phyloP scores from a whole-genome alignment of 768 basidiomycete genomes.

The Tubosaeta sp. region DNA sequence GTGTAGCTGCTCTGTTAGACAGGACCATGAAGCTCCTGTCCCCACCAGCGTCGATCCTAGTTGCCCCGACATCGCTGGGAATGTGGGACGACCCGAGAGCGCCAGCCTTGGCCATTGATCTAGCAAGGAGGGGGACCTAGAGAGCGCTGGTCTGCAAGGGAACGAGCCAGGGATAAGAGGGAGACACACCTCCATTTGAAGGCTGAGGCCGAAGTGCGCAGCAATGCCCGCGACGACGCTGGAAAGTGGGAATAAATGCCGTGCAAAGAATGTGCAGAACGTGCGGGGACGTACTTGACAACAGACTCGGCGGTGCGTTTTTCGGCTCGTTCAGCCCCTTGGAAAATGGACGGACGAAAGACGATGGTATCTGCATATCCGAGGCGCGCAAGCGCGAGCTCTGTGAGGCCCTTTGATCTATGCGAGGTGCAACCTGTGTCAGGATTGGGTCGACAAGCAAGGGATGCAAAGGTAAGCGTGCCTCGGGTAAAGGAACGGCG shows the following conservation, averaged over 20 bases:
- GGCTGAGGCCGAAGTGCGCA: constrained; percentile 34
- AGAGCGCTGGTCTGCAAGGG: not conserved
- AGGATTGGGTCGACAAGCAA: not conserved
- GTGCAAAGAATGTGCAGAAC: not conserved
- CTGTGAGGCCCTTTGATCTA: constrained; percentile 76
- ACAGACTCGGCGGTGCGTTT: constrained; percentile 39
- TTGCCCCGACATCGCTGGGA: constrained; percentile 40
- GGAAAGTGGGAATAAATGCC: not conserved
- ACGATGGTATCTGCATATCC: constrained; percentile 71
- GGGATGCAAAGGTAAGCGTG: constrained; percentile 13
- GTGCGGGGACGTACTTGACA: constrained; percentile 35
- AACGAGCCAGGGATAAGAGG: not conserved
- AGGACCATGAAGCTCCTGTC: constrained; percentile 51
- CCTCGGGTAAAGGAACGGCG: constrained; percentile 51
- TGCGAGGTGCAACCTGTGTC: too few relatives aligned
- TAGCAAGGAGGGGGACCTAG: constrained; percentile 51
- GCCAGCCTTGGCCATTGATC: constrained; percentile 52
- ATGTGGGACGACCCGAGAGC: constrained; percentile 48
- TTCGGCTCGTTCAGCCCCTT: constrained; percentile 43
- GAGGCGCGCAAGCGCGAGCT: constrained; percentile 57
- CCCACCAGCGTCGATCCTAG: constrained; percentile 31
- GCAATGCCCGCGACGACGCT: constrained; percentile 37
- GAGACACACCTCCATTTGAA: constrained; percentile 39
- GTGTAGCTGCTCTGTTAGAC: constrained; percentile 46
- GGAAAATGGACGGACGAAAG: constrained; percentile 60